Conservation (phyloP, 345 rosid species). For the Crucihimalaya himalaica region DNA sequence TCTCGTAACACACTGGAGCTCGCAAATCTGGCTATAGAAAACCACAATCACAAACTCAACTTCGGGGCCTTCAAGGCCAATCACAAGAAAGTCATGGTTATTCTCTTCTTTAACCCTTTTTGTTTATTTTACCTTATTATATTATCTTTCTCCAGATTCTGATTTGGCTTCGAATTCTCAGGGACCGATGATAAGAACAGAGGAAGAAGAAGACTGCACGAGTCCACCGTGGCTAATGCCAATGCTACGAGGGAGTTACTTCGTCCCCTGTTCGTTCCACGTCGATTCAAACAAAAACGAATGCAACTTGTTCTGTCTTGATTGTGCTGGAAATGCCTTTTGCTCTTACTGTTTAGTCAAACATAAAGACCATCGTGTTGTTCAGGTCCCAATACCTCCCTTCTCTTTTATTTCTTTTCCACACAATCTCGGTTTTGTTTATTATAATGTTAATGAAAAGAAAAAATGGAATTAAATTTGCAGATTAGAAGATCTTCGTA, state of each 20-base stretch:
- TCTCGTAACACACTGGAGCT: slow-evolving; percentile 32
- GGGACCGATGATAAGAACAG: slow-evolving; percentile 52
- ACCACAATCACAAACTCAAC: slow-evolving; percentile 33
- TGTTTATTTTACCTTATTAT: neutral
- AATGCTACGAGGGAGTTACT: slow-evolving; percentile 71
- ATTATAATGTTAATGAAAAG: neutral
- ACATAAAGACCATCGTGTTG: slow-evolving; percentile 73
- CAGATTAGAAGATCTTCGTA: slow-evolving; percentile 95
- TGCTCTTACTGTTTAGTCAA: slow-evolving; percentile 75
- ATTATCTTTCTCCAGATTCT: neutral
- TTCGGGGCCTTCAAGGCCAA: slow-evolving; percentile 44
- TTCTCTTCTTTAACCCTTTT: neutral
- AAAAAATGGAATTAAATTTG: slow-evolving; percentile 3
- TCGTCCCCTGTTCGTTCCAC: slow-evolving; percentile 67
- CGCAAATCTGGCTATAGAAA: slow-evolving; percentile 40
- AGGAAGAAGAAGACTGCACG: slow-evolving; percentile 40
- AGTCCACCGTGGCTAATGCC: slow-evolving; percentile 81
- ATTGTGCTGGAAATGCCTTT: slow-evolving; percentile 71
- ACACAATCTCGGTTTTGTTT: neutral
- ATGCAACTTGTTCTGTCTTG: slow-evolving; percentile 87
- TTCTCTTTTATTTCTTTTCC: too few species aligned
- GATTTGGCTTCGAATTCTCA: slow-evolving; percentile 9
- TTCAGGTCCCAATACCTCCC: slow-evolving; percentile 54
- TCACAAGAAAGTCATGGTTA: slow-evolving; percentile 54
- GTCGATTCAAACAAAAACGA: slow-evolving; percentile 77